phyloP scores from a whole-genome alignment of 116 monocot genomes.

The Dioscorea cayenensis region DNA sequence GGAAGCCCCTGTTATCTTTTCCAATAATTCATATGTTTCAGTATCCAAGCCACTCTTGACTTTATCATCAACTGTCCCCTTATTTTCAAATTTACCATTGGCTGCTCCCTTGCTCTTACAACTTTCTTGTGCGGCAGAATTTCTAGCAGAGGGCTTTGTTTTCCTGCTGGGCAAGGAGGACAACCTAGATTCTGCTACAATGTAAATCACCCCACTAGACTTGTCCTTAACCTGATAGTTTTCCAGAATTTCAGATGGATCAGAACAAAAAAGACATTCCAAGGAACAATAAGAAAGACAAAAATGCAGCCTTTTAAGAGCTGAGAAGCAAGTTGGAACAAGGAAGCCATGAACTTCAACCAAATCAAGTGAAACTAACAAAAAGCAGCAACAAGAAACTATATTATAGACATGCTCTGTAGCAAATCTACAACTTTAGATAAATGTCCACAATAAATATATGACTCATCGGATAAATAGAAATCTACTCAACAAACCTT shows the following conservation, averaged over 20 bases:
- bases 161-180: slow-evolving; percentile 73
- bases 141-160: slow-evolving; percentile 32
- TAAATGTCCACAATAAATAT: neutral
- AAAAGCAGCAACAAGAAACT: neutral
- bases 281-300: neutral
- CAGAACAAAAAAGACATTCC: neutral
- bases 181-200: slow-evolving; percentile 82
- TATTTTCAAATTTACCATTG: slow-evolving; percentile 19
- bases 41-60: slow-evolving; percentile 23
- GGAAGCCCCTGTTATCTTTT: slow-evolving; percentile 62
- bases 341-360: too few relatives aligned
- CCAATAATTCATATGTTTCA: slow-evolving; percentile 55
- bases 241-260: neutral
- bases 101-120: slow-evolving; percentile 31
- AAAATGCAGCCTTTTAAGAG: too few relatives aligned
- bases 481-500: slow-evolving; percentile 40
- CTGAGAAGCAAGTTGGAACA: too few relatives aligned
- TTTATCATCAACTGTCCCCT: slow-evolving; percentile 17
- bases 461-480: neutral
- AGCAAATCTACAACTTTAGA: neutral
- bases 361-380: neutral
- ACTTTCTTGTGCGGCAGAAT: slow-evolving; percentile 23
- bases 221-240: slow-evolving; percentile 63
- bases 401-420: neutral
- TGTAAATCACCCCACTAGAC: slow-evolving; percentile 47